Percentiles rank a stretch among this genome's conserved stretches.
Evolutionary conservation across 345 rosid genomes (phyloP).

Genomic region (Melaleuca quinquenervia): DNA sequence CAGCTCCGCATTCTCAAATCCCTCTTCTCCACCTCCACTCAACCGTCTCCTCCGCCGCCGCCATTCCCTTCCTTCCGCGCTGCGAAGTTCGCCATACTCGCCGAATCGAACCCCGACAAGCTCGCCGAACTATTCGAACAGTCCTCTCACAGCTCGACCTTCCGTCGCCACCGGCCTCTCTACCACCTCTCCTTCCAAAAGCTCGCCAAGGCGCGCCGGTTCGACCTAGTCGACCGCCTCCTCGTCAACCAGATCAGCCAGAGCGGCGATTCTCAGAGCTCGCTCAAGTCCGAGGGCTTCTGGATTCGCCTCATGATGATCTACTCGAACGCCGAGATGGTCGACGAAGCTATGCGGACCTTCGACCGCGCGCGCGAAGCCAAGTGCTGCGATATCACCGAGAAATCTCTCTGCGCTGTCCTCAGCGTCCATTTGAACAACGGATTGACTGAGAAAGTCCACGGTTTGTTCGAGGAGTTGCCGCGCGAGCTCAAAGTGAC

Average conservation of each 20-base stretch:
- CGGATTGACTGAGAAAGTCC: conserved; percentile 1
- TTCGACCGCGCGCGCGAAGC: background rate
- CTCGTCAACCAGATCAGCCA: background rate
- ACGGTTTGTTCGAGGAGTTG: conserved; percentile 5
- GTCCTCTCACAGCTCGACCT: conserved; percentile 10
- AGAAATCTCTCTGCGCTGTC: conserved; percentile 18
- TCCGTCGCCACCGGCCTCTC: conserved; percentile 27
- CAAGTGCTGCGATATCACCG: conserved; percentile 3
- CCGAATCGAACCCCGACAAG: conserved; percentile 18
- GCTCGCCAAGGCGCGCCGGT: conserved; percentile 19
- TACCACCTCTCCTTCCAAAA: conserved; percentile 19
- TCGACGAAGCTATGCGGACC: conserved; percentile 12
- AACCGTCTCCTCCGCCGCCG: background rate
- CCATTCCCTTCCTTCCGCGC: conserved; percentile 18
- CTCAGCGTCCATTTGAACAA: conserved; percentile 10
- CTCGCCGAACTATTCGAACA: conserved; percentile 12
- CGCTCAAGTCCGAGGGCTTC: conserved; percentile 16
- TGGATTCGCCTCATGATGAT: conserved; percentile 26
- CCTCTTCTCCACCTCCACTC: conserved; percentile 3
- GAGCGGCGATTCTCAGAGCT: background rate
- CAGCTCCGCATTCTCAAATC: background rate
- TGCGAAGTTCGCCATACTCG: conserved; percentile 12
- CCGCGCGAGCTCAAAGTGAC: conserved; percentile 4
- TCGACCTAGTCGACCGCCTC: conserved; percentile 15
- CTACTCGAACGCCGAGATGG: conserved; percentile 18